Evolutionary conservation across 2,329 filamentous ascomycete species (phyloP).

Genomic region (Blastomyces emzantsi): DNA sequence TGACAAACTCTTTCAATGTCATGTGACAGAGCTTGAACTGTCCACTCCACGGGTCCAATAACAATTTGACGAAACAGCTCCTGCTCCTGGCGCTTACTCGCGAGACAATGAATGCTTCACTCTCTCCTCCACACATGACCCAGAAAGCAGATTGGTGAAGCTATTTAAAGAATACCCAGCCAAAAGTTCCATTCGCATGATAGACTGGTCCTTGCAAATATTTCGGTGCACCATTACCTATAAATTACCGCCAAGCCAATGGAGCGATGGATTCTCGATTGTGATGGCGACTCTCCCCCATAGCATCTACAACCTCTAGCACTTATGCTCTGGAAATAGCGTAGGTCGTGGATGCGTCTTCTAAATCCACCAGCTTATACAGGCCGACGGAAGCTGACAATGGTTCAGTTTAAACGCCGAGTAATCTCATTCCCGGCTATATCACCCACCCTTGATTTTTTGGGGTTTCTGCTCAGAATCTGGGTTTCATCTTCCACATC

Average conservation of each 20-base stretch:
- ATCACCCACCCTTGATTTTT: neutral
- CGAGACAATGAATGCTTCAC: neutral
- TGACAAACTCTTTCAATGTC: slow-evolving; percentile 3
- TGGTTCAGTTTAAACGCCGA: neutral
- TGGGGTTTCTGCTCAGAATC: neutral
- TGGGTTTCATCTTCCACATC: neutral
- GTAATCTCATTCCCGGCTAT: neutral
- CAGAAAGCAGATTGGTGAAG: slow-evolving; percentile 4
- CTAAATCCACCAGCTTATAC: neutral
- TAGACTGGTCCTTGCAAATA: slow-evolving; percentile 2
- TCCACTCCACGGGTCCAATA: no score
- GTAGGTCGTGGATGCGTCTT: no score
- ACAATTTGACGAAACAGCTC: neutral
- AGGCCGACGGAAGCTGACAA: neutral
- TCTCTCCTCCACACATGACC: slow-evolving; percentile 3
- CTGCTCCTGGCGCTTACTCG: neutral
- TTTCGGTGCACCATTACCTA: slow-evolving; percentile 5
- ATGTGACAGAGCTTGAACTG: slow-evolving; percentile 3
- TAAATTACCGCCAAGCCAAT: slow-evolving; percentile 3
- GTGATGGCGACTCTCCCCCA: slow-evolving; percentile 1
- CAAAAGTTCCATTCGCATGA: neutral
- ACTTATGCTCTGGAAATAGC: neutral
- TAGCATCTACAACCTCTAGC: neutral
- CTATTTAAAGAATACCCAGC: neutral
- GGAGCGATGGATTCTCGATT: slow-evolving; percentile 1